phyloP scores from a whole-genome alignment of 1,284 basidiomycete species.

The Athelia sp. region DNA sequence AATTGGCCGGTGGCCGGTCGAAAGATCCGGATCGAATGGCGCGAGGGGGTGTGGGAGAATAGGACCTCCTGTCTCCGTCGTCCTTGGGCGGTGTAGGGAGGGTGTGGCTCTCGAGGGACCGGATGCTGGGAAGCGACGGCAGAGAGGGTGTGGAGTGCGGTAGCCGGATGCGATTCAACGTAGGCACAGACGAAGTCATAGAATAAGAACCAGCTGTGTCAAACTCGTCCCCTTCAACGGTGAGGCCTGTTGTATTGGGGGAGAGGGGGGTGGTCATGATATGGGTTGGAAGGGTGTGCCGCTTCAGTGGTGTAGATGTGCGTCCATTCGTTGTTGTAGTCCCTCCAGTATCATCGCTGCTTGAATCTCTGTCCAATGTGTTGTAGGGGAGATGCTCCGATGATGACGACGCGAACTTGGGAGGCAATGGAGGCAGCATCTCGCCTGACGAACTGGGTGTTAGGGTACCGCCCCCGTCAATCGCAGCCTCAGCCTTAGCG shows the following conservation, averaged over 20 bases:
- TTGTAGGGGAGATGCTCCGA: constrained; percentile 14
- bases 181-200: constrained; percentile 26
- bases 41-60: no score
- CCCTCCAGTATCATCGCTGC: constrained; percentile 16
- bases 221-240: constrained; percentile 40
- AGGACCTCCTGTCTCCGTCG: no score
- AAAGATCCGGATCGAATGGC: no score
- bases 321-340: constrained; percentile 14
- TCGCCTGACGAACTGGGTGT: constrained; percentile 8
- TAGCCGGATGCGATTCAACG: constrained; percentile 55
- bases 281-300: constrained; percentile 63
- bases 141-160: constrained; percentile 32
- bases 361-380: constrained; percentile 16
- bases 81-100: neutral
- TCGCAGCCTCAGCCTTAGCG: constrained; percentile 35
- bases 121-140: constrained; percentile 14
- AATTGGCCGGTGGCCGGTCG: no score
- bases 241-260: constrained; percentile 65
- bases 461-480: constrained; percentile 20
- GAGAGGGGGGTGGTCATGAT: constrained; percentile 71
- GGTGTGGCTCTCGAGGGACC: constrained; percentile 15
- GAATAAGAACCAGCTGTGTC: constrained; percentile 36
- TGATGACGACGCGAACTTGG: constrained; percentile 14
- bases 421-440: constrained; percentile 4
- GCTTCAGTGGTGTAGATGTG: constrained; percentile 52